Evolutionary conservation across 164 flowering plant genomes (phyloP).

Genomic region (Piper longum): DNA sequence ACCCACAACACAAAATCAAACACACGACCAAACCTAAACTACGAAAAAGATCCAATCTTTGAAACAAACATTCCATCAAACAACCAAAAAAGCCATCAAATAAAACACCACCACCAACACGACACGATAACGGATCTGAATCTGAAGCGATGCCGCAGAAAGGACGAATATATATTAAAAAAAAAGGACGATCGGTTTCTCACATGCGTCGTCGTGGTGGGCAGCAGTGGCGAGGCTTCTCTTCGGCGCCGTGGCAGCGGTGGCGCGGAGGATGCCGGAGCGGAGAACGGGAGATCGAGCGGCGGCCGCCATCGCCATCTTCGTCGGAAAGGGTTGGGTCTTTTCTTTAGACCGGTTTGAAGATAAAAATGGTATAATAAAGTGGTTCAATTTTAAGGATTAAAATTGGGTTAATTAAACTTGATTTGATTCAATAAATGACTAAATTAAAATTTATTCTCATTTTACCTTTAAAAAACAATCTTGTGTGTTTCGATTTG

Average conservation of each 20-base stretch:
- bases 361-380: too few relatives aligned
- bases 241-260: constrained; percentile 15
- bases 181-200: neutral
- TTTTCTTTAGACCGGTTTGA: too few relatives aligned
- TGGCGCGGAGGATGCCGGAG: constrained; percentile 13
- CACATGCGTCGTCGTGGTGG: constrained; percentile 48
- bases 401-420: too few relatives aligned
- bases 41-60: too few relatives aligned
- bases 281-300: constrained; percentile 27
- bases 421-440: too few relatives aligned
- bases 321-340: neutral
- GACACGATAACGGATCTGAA: neutral
- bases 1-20: too few relatives aligned
- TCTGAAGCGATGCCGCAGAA: neutral
- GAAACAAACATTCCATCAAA: too few relatives aligned
- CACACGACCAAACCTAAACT: too few relatives aligned
- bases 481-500: too few relatives aligned
- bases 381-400: too few relatives aligned
- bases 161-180: neutral
- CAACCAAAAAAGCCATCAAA: neutral
- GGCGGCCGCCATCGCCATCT: constrained; percentile 12
- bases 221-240: constrained; percentile 39
- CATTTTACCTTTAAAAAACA: too few relatives aligned
- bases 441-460: too few relatives aligned
- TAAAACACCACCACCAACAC: neutral